These are phyloP conservation scores for Leccinum incarnatum DNA, from an alignment of 768 basidiomycete genomes.

Conservation along the genomic window DNA sequence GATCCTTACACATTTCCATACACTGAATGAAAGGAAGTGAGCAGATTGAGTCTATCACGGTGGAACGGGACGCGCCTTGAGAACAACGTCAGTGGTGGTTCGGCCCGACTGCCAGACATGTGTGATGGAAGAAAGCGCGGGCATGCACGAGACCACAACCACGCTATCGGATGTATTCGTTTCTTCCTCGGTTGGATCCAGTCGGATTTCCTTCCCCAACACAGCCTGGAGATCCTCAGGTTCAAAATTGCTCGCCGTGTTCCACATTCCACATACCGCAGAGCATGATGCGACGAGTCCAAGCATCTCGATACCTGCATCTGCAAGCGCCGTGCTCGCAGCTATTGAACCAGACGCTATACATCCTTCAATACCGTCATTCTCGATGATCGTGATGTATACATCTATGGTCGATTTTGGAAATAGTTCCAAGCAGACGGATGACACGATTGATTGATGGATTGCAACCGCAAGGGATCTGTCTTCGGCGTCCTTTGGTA, in stretches of 20 bases:
- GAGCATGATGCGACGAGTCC: constrained; percentile 86
- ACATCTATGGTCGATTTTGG: constrained; percentile 95
- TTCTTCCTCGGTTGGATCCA: constrained; percentile 82
- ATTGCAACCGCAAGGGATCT: constrained; percentile 79
- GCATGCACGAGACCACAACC: constrained; percentile 83
- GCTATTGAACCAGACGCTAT: constrained; percentile 85
- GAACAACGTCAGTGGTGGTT: constrained; percentile 49
- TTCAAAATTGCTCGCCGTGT: not conserved
- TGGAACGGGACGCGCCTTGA: constrained; percentile 49
- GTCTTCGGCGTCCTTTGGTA: constrained; percentile 89
- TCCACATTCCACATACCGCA: constrained; percentile 48
- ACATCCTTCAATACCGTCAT: constrained; percentile 88
- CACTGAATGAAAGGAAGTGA: constrained; percentile 43
- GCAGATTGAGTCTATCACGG: not conserved
- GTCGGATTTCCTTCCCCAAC: constrained; percentile 56
- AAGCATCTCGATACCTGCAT: constrained; percentile 89
- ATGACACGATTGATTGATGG: constrained; percentile 79
- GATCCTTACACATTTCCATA: constrained; percentile 64
- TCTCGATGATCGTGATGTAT: constrained; percentile 85
- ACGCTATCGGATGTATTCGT: constrained; percentile 53
- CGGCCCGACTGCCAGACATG: constrained; percentile 84
- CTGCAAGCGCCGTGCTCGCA: constrained; percentile 85
- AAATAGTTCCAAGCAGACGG: constrained; percentile 83
- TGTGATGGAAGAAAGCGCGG: constrained; percentile 80
- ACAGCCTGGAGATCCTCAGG: constrained; percentile 44